Evolutionary conservation across 805 yeast species (phyloP), one percentile per base, ranked within the genome.

Genomic region (Suhomyces canberraensis): DNA sequence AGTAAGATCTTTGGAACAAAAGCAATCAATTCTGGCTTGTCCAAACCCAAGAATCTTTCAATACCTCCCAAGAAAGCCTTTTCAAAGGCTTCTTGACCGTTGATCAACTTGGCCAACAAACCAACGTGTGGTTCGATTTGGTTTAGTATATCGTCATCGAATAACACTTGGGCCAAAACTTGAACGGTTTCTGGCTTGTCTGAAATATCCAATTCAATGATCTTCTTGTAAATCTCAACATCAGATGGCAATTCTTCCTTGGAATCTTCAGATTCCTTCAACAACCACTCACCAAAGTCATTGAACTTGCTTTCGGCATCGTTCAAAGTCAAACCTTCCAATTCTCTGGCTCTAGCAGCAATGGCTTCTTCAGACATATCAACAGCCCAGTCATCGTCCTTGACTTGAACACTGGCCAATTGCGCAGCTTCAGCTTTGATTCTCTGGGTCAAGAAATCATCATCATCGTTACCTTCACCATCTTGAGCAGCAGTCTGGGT

Each of bases 321-420:
- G 42, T 61, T 64, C 41, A 74, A 60, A 29, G 66, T 52, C 41
- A 77, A 68, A 16, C 81, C 88, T 64, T 88, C 95, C 47, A 89
- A 73, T 60, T 86, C 95, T 52, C 79, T 69, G 30, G 95, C 96
- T 67, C 98, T 85, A 31, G 85, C 88, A 58, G 84, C 81, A 47
- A 91, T 87, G 40, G 98, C 98, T 67, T 89, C 98, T 61, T 86
- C 93, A 33, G 95, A 85, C 77, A 90, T 87, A 63, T 91, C 98
- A 29, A 90, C 96, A 14, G 96, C 88, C 98, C 98, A 91, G 48
- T 87, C 95, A 50, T 86, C 97, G 58, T 89, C 96, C 46, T 81
- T 81, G 37, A 85, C 84, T 43, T 76, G 80, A 41, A 78, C 76
- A 33, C 76, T 76, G 16, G 48, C 49, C 41, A 85, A 69, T 26